A percentile compares a stretch with the other conserved stretches of the same genome.
Evolutionary conservation across 208 protist genomes (phyloP).

Genomic region (Trypanosoma rangeli): DNA sequence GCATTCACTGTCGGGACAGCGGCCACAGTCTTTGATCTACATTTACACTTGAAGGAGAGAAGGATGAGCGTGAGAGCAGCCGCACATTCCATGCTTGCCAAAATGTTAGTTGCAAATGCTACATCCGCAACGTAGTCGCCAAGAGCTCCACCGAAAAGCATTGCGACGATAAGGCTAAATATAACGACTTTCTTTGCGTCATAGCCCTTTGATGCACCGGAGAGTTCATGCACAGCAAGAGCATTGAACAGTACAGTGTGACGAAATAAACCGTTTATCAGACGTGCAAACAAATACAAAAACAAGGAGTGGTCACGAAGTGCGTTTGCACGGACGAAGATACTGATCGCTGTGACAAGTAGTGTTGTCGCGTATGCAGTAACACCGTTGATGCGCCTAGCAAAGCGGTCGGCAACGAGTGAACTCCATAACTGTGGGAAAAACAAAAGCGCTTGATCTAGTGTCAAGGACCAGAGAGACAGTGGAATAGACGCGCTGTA

Average conservation of each 20-base stretch:
- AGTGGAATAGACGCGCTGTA: conserved; percentile 12
- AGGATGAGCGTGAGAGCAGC: conserved; percentile 6
- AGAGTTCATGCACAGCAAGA: conserved; percentile 13
- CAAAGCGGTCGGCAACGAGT: conserved; percentile 41
- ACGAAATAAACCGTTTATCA: conserved; percentile 56
- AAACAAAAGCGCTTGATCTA: conserved; percentile 58
- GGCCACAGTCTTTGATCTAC: conserved; percentile 19
- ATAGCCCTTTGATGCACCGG: not conserved
- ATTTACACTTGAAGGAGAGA: conserved; percentile 5
- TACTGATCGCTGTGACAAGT: conserved; percentile 32
- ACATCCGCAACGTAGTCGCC: conserved; percentile 14
- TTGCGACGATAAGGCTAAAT: conserved; percentile 8
- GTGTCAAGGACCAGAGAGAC: not conserved
- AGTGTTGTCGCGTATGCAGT: conserved; percentile 37
- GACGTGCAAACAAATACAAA: conserved; percentile 52
- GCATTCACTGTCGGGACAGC: not conserved
- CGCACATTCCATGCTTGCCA: conserved; percentile 20
- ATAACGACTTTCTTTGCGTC: not conserved
- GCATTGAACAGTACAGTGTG: conserved; percentile 30
- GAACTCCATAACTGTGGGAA: conserved; percentile 59
- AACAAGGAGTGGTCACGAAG: conserved; percentile 33
- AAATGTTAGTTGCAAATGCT: not conserved
- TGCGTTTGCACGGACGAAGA: conserved; percentile 33
- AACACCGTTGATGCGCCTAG: conserved; percentile 26
- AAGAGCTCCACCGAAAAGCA: conserved; percentile 22